Evolutionary conservation across 768 basidiomycete species (phyloP), one percentile per base, ranked within the genome.

Genomic region (Artomyces pyxidatus): DNA sequence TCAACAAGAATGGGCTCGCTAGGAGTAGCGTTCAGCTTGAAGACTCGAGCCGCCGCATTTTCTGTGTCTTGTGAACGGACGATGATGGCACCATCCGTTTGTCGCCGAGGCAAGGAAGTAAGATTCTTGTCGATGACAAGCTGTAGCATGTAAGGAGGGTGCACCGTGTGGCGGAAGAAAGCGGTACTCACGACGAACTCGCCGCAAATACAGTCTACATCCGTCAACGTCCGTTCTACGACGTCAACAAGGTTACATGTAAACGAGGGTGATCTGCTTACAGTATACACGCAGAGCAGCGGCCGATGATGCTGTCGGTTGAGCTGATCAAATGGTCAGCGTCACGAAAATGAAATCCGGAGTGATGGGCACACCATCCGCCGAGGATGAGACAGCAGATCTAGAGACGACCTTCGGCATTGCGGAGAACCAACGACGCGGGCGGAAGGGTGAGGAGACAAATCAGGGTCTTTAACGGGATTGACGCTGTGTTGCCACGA

Each of bases 401-500:
- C 89, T 79, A 3, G 90, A 91, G 60, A 93, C 78, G 54, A 96
- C 88, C 66, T 94, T 94, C 46, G 92, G 92, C 92, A 95, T 95
- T 50, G 56, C 52, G 43, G 4, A 37, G 19, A 29, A 37, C 23
- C 23, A 12, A 21, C 12, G 28, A 46, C 16, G 40, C n/a, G 12
- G 46, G 29, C 10, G 32, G 32, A 17, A 25, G 22, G 39, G 22
- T 12, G 32, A 35, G 14, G 32, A 12, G 32, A 14, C 2, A 14
- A 35, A 35, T 35, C n/a, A n/a, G n/a, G n/a, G n/a, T n/a, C n/a
- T n/a, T n/a, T n/a, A n/a, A n/a, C n/a, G n/a, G n/a, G n/a, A n/a
- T n/a, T n/a, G n/a, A n/a, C n/a, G n/a, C n/a, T n/a, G 10, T 35
- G 32, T 10, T 35, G n/a, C 32, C 32, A 35, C 10, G 32, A 35